Evolutionary conservation across 768 basidiomycete species (phyloP).

Genomic region (Erythrobasidium yunnanense): DNA sequence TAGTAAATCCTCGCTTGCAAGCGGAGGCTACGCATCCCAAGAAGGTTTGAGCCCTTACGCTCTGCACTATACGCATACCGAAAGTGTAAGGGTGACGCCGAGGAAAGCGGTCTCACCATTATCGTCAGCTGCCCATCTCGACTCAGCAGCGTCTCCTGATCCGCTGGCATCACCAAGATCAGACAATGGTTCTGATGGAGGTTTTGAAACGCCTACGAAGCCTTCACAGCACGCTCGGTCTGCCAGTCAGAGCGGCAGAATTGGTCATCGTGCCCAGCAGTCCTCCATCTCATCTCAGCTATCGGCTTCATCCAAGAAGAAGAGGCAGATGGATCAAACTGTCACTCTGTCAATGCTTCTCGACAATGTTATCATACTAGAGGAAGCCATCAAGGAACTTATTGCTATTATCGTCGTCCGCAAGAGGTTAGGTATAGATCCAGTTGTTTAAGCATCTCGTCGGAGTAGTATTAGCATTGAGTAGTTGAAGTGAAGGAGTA

Average conservation of each 20-base stretch:
- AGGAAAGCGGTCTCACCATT: neutral
- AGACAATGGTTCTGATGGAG: too few species aligned
- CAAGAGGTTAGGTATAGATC: conserved; percentile 71
- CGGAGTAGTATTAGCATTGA: too few species aligned
- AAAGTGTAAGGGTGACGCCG: neutral
- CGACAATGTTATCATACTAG: conserved; percentile 88
- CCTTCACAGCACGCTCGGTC: too few species aligned
- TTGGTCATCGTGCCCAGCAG: neutral
- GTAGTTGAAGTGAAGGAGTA: too few species aligned
- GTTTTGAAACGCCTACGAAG: too few species aligned
- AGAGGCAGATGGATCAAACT: conserved; percentile 12
- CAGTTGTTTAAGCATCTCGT: conserved; percentile 17
- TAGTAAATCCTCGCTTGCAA: neutral
- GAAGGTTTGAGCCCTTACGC: neutral
- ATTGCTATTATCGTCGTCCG: conserved; percentile 74
- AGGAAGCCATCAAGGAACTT: conserved; percentile 89
- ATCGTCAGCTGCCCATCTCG: neutral
- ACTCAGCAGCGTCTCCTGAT: too few species aligned
- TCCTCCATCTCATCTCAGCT: neutral
- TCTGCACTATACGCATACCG: neutral
- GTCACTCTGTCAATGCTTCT: conserved; percentile 72
- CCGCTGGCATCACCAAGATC: too few species aligned
- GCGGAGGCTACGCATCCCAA: too few species aligned
- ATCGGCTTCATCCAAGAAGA: neutral
- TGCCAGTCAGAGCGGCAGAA: too few species aligned